Evolutionary conservation across 352 stramenopile genomes (phyloP), one percentile per base, ranked within the genome.

Genomic region (Phytophthora constricta): DNA sequence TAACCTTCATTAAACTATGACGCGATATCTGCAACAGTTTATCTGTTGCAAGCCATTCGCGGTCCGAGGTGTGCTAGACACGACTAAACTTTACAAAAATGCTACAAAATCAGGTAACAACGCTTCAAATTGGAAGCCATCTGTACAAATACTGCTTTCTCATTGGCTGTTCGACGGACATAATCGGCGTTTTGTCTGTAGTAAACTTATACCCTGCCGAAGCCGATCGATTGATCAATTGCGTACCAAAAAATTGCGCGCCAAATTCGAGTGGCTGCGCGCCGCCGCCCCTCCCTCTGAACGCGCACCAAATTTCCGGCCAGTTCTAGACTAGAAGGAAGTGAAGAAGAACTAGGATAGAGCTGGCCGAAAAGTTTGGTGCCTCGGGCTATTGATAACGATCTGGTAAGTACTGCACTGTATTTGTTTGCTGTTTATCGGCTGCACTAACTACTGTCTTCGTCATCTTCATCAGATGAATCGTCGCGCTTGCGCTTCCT

Each of bases 401-500:
- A 7, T 37, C 13, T 23, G 39, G 39, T 46, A 50, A 17, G 43
- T 27, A 28, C 4, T 28, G 43, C 31, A 13, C 31, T 50, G 17
- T 25, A 50, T 50, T 9, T n/a, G 17, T 46, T 5, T n/a, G n/a
- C n/a, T 28, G 13, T 50, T 28, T 8, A 28, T 28, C 31, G 31
- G 7, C 26, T 14, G 26, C 1, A 25, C 20, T 23, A 13, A 5
- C 20, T 27, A 17, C 17, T 28, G 43, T 27, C 26, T 11, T 27
- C 11, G 17, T 50, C n/a, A 3, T 50, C 58, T 26, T 46, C 25
- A 26, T 63, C 4, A 22, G 49, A 45, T 39, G 20, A 7, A 0
- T 53, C 28, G 13, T 33, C 28, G 17, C 46, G 23, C 23, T 65
- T 57, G n/a, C 57, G 20, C 33, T 57, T 43, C 33, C 34, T 13